Evolutionary conservation across 257 asterid species (phyloP).

Genomic region (Pogostemon cablin): DNA sequence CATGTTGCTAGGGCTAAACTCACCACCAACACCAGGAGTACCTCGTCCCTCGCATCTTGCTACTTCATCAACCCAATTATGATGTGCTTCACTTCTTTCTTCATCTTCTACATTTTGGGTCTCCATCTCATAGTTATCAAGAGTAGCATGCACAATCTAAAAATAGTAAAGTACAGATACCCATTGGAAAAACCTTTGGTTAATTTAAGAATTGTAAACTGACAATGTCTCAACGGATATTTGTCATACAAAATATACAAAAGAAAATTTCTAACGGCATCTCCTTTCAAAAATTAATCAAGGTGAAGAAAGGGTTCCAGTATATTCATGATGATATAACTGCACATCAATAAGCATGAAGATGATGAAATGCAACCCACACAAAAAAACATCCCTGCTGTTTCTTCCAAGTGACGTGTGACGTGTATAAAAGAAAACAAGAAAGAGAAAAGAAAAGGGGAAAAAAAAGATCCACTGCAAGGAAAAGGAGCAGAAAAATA

Average conservation of each 20-base stretch:
- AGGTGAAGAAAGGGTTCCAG: neutral
- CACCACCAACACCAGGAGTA: slow-evolving; percentile 56
- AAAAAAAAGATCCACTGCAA: neutral
- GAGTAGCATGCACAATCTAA: slow-evolving; percentile 78
- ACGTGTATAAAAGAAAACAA: slow-evolving; percentile 1
- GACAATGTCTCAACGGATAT: neutral
- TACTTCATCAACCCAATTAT: slow-evolving; percentile 98
- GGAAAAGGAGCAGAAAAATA: neutral
- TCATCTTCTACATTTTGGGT: slow-evolving; percentile 59
- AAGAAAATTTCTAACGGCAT: neutral
- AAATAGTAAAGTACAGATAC: slow-evolving; percentile 26
- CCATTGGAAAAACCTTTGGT: slow-evolving; percentile 6
- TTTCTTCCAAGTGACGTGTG: neutral
- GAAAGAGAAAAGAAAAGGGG: neutral
- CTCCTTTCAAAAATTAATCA: neutral
- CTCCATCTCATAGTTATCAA: slow-evolving; percentile 75
- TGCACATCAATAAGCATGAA: neutral
- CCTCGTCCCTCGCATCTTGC: slow-evolving; percentile 90
- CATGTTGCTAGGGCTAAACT: slow-evolving; percentile 62
- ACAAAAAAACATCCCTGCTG: neutral
- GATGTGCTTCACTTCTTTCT: slow-evolving; percentile 73
- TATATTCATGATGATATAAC: neutral
- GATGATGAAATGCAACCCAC: slow-evolving; percentile 4
- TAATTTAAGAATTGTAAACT: slow-evolving; percentile 16
- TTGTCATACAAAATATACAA: neutral